Evolutionary conservation across 2,329 filamentous ascomycete genomes (phyloP).

Genomic region (Sporothrix pseudoabietina): DNA sequence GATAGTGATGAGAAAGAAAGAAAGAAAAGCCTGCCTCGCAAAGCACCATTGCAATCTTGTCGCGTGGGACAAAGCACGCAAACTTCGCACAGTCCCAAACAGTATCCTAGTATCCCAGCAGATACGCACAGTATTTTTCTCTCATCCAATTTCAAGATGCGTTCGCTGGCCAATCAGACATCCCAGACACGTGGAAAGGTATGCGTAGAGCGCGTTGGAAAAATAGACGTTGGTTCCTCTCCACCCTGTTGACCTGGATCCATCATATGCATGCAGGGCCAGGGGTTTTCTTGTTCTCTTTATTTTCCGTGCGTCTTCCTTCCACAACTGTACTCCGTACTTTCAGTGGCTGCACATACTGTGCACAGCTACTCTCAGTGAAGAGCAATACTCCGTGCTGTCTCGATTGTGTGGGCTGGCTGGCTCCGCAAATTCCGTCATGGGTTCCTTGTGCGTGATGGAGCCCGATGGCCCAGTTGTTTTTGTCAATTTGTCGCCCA

Average conservation of each 20-base stretch:
- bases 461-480: not conserved
- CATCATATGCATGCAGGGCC: conserved; percentile 11
- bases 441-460: not conserved
- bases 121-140: conserved; percentile 8
- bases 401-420: not conserved
- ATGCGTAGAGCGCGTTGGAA: conserved; percentile 1
- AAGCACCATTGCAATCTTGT: not conserved
- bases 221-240: not conserved
- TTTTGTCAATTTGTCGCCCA: not conserved
- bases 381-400: not conserved
- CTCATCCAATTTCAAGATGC: conserved; percentile 17
- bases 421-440: conserved; percentile 2
- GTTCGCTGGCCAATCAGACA: conserved; percentile 14
- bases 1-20: not conserved
- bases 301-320: not conserved
- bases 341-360: not conserved
- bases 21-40: not conserved
- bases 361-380: too few relatives aligned
- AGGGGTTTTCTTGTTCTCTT: conserved; percentile 8
- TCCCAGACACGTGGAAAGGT: conserved; percentile 12
- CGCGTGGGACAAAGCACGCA: conserved; percentile 23
- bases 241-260: not conserved
- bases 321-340: not conserved
- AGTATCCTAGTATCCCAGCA: not conserved
- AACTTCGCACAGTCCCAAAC: not conserved